A percentile compares a stretch with the other conserved stretches of the same genome.
These are phyloP conservation scores for Musa beccarii DNA, from an alignment of 176 grass and related monocot genomes.

Conservation along the genomic window DNA sequence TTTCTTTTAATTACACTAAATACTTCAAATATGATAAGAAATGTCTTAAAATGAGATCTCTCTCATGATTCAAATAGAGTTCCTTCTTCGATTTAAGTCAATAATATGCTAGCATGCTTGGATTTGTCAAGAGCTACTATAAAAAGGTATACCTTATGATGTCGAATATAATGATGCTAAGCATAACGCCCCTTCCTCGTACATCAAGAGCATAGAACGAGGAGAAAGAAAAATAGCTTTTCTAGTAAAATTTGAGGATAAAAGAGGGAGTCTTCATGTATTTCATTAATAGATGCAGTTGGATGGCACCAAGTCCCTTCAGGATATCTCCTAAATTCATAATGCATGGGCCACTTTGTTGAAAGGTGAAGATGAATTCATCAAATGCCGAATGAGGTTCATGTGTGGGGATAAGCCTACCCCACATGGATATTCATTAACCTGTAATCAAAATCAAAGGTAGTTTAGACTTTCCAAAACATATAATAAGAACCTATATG, in stretches of 20 bases:
- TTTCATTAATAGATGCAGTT: conserved; percentile 25
- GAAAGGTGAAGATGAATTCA: conserved; percentile 95
- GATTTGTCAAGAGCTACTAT: not conserved
- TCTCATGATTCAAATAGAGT: too few relatives aligned
- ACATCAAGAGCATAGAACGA: conserved; percentile 79
- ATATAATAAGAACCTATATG: not conserved
- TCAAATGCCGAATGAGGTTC: conserved; percentile 91
- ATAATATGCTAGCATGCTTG: not conserved
- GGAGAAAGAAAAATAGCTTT: conserved; percentile 79
- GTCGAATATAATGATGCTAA: conserved; percentile 98
- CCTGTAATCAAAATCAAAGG: conserved; percentile 34
- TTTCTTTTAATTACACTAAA: too few relatives aligned
- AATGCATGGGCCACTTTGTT: conserved; percentile 72
- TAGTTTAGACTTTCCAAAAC: conserved; percentile 11
- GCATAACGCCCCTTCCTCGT: conserved; percentile 87
- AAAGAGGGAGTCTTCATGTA: conserved; percentile 30
- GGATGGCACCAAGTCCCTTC: conserved; percentile 51
- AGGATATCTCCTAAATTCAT: conserved; percentile 92
- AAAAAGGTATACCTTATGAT: conserved; percentile 75
- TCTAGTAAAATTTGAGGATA: conserved; percentile 35
- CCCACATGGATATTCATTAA: conserved; percentile 92
- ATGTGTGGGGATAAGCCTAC: conserved; percentile 94
- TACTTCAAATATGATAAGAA: not conserved
- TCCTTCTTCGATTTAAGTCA: not conserved
- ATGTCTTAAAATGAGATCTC: not conserved